phyloP scores from a whole-genome alignment of 257 asterid genomes.

The Jacaranda mimosifolia region DNA sequence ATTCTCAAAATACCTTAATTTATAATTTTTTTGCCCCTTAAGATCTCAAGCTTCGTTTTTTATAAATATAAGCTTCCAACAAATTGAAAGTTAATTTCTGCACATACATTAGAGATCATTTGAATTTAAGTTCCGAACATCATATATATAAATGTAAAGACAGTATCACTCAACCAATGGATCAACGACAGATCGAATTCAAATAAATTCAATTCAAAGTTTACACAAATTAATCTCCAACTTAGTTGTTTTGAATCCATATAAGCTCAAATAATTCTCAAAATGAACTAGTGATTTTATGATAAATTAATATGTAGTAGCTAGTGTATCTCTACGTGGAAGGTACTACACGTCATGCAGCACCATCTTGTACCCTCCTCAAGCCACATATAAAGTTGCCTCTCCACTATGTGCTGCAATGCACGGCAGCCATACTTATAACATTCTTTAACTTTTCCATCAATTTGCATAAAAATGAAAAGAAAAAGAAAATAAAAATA shows the following conservation, averaged over 20 bases:
- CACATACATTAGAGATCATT: no score
- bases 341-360: constrained; percentile 49
- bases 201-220: no score
- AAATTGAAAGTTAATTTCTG: no score
- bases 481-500: no score
- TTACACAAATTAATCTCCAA: no score
- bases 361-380: constrained; percentile 40
- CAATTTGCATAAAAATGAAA: background rate
- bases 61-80: background rate
- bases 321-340: constrained; percentile 48
- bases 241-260: no score
- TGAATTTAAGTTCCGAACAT: no score
- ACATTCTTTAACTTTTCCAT: background rate
- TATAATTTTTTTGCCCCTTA: background rate
- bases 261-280: background rate
- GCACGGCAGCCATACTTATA: constrained; percentile 16
- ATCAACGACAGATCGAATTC: no score
- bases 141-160: no score
- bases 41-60: background rate
- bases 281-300: background rate
- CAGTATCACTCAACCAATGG: no score
- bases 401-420: constrained; percentile 21
- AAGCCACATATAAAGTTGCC: constrained; percentile 39
- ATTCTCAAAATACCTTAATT: no score
- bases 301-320: background rate